A percentile compares a stretch with the other conserved stretches of the same genome.
Evolutionary conservation across 1,139 yeast genomes (phyloP).

Genomic region (Protomyces lactucae-debilis): DNA sequence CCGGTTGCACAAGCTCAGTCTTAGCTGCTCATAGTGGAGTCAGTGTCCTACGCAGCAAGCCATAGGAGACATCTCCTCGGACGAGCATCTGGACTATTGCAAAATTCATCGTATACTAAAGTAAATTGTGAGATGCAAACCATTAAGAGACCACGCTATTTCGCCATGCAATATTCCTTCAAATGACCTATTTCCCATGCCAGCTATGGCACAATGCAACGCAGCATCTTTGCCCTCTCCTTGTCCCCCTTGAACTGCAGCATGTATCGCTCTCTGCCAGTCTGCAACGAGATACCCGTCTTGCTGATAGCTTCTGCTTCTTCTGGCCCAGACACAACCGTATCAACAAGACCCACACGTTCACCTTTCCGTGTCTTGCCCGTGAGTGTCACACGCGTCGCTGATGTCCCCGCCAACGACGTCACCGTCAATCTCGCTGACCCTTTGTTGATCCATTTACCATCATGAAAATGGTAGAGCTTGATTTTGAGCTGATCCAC

Average conservation of each 20-base stretch:
- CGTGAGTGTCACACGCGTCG: slow-evolving; percentile 17
- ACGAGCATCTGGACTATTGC: too few relatives aligned
- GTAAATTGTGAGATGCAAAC: too few relatives aligned
- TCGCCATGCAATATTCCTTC: too few relatives aligned
- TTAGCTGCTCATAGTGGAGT: too few relatives aligned
- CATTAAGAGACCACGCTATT: too few relatives aligned
- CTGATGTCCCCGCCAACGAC: slow-evolving; percentile 7
- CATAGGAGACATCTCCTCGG: too few relatives aligned
- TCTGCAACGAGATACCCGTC: slow-evolving; percentile 15
- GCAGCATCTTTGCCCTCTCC: slow-evolving; percentile 10
- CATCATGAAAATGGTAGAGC: slow-evolving; percentile 14
- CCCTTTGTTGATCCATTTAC: slow-evolving; percentile 25
- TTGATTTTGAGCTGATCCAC: slow-evolving; percentile 17
- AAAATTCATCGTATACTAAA: too few relatives aligned
- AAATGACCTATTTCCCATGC: too few relatives aligned
- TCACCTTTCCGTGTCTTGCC: slow-evolving; percentile 22
- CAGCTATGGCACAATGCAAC: not conserved
- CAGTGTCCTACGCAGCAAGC: too few relatives aligned
- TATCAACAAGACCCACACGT: slow-evolving; percentile 10
- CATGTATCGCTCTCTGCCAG: slow-evolving; percentile 13
- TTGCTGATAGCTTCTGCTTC: slow-evolving; percentile 18
- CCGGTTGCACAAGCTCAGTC: too few relatives aligned
- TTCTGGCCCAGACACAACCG: slow-evolving; percentile 5
- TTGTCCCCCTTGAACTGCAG: slow-evolving; percentile 25
- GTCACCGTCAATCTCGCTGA: slow-evolving; percentile 12